Conservation (phyloP, 2,329 filamentous ascomycete species). For the Sporothrix luriei region DNA sequence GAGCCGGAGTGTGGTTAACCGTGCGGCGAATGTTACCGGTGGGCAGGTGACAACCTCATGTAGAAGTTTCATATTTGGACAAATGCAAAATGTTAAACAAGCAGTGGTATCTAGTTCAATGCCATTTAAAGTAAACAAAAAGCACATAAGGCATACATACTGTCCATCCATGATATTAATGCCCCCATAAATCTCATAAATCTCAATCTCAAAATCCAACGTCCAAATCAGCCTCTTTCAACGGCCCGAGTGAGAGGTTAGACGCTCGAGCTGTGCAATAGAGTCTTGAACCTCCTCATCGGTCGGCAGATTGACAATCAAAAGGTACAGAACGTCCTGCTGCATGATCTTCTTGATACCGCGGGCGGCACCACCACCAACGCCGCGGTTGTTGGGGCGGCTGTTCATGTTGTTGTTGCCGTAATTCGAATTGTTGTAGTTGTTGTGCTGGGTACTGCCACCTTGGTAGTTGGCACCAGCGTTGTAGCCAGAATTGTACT, state of each 20-base stretch:
- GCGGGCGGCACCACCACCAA: background rate
- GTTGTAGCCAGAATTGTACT: constrained; percentile 21
- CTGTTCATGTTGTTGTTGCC: background rate
- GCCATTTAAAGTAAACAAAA: background rate
- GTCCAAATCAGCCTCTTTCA: background rate
- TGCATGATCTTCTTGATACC: constrained; percentile 31
- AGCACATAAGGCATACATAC: background rate
- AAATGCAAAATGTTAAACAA: constrained; percentile 19
- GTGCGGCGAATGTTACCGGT: no score
- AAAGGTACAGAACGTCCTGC: constrained; percentile 54
- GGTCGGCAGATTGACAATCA: constrained; percentile 55
- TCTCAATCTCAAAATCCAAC: background rate
- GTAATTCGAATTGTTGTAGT: background rate
- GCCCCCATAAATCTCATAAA: background rate
- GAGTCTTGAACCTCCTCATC: constrained; percentile 46
- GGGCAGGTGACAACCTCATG: no score
- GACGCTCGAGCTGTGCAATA: constrained; percentile 33
- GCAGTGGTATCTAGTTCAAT: background rate
- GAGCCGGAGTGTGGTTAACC: constrained; percentile 26
- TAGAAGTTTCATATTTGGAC: background rate
- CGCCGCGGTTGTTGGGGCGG: constrained; percentile 6
- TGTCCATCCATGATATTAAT: background rate
- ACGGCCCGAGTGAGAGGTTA: constrained; percentile 1
- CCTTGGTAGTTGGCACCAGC: background rate
- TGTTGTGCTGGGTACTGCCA: constrained; percentile 1